Percentiles rank a stretch among this genome's conserved stretches.
phyloP scores from a whole-genome alignment of 1,284 basidiomycete species.

The Melampsora larici-populina region DNA sequence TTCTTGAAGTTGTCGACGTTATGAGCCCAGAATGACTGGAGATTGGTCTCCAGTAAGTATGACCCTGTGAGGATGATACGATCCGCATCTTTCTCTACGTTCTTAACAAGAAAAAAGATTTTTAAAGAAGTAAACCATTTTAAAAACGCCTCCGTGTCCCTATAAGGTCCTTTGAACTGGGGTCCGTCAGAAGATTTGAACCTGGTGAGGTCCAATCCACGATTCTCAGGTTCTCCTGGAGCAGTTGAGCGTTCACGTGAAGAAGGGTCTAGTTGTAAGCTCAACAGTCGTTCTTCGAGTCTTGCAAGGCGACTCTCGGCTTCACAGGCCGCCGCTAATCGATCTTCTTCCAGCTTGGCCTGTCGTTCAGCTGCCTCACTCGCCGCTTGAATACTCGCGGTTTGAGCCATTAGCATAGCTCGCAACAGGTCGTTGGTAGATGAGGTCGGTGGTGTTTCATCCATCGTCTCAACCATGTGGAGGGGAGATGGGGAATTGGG shows the following conservation, averaged over 20 bases:
- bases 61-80: too few species aligned
- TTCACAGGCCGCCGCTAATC: too few species aligned
- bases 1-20: neutral
- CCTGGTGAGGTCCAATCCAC: neutral
- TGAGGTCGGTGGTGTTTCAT: too few species aligned
- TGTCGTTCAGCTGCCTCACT: neutral
- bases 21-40: neutral
- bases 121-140: too few species aligned
- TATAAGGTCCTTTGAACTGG: neutral
- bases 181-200: slow-evolving; percentile 6
- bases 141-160: neutral
- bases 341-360: too few species aligned
- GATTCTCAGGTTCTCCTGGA: neutral
- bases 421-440: neutral
- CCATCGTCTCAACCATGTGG: too few species aligned
- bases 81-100: too few species aligned
- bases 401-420: neutral
- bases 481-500: too few species aligned
- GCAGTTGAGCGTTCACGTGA: neutral
- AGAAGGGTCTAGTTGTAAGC: neutral
- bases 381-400: neutral
- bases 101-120: too few species aligned
- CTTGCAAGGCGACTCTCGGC: neutral
- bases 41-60: slow-evolving; percentile 31
- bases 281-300: neutral